Evolutionary conservation across 495 filamentous ascomycete genomes (phyloP), one percentile per base, ranked within the genome.

Genomic region (Annulohypoxylon bovei): DNA sequence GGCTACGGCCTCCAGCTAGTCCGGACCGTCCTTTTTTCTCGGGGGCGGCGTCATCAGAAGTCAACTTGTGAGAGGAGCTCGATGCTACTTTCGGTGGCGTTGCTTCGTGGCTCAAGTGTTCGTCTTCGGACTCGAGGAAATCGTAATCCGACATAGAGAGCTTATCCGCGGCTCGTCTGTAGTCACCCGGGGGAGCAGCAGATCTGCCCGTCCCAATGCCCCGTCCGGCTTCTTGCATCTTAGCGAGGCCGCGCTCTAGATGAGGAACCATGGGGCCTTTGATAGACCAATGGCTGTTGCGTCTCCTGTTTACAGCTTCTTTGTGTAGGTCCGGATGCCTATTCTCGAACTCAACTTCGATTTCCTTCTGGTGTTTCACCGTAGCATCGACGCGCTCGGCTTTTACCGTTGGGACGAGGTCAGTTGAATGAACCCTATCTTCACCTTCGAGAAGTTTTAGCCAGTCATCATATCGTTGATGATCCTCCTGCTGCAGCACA

Each of bases 341-440:
- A 4, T 62, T 53, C 35, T 80, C 72, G 23, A 84, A 81, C 33
- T 83, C 79, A 1, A 64, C 58, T 47, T 82, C 81, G 28, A 84
- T 73, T 20, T 80, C 77, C 49, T 66, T 71, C 52, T 84, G 82
- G 14, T 79, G 75, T 44, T 81, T 76, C 22, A 77, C 71, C n/a
- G 81, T 77, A 6, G 75, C 76, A 4, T 71, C 68, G 12, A 64
- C 54, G 14, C 81, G 75, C 28, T 83, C 82, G 4, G 72, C 64
- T 60, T 82, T 82, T 49, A 77, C 68, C n/a, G 77, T 58, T 4
- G 76, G 75, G 9, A 77, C 75, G 11, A 83, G 70, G 16, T 81
- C 80, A 6, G 71, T 71, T 1, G 65, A 68, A 3, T 75, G 73
- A 6, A 73, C 76, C 23, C 78, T 78, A 28, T 81, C 80, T 46